Evolutionary conservation across 2,329 filamentous ascomycete genomes (phyloP).

Genomic region (Aspergillus fumigatus): DNA sequence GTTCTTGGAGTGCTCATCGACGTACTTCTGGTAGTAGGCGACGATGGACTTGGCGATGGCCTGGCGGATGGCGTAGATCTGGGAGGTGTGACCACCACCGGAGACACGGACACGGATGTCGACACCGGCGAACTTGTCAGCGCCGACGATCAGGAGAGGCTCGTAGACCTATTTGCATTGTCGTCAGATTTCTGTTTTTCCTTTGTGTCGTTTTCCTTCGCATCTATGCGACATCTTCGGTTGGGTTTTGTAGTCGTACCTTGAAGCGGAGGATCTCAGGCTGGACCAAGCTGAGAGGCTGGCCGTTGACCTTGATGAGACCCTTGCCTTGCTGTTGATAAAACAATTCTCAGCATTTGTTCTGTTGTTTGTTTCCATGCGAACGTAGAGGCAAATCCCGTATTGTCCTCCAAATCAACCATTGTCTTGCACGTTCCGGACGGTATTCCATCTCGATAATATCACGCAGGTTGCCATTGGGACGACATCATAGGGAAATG

Average conservation of each 20-base stretch:
- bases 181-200: conserved; percentile 3
- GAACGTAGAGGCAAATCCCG: not conserved
- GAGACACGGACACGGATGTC: conserved; percentile 96
- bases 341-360: conserved; percentile 25
- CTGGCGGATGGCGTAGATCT: conserved; percentile 98
- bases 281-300: conserved; percentile 88
- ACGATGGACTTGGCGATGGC: conserved; percentile 97
- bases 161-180: conserved; percentile 73
- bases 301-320: conserved; percentile 98
- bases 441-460: conserved; percentile 8
- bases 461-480: conserved; percentile 9
- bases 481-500: conserved; percentile 7
- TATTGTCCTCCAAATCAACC: not conserved
- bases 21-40: conserved; percentile 99
- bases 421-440: conserved; percentile 6
- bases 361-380: conserved; percentile 10
- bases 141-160: conserved; percentile 91
- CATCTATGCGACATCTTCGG: not conserved
- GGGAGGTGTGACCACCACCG: conserved; percentile 95
- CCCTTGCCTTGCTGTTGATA: conserved; percentile 66
- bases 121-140: conserved; percentile 94
- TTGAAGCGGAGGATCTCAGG: conserved; percentile 98
- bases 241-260: conserved; percentile 46
- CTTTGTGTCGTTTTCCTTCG: conserved; percentile 4
- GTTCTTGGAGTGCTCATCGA: conserved; percentile 99